phyloP scores from a whole-genome alignment of 176 grass and related monocot genomes.

The Neostapfia colusana region DNA sequence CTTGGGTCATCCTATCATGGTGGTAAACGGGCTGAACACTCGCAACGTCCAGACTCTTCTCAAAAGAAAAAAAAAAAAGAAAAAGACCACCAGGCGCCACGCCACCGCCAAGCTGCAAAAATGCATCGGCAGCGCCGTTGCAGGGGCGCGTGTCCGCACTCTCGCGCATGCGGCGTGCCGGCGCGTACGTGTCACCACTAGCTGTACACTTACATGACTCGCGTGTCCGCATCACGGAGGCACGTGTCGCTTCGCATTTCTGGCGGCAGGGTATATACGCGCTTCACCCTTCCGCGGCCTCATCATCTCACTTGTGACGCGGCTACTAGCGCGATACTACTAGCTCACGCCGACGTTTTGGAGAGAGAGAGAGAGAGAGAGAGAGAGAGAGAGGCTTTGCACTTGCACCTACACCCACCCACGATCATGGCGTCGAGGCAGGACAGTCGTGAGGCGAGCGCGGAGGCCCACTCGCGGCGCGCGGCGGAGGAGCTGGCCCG shows the following conservation, averaged over 20 bases:
- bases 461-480: constrained; percentile 29
- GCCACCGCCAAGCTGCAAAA: neutral
- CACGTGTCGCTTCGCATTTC: constrained; percentile 47
- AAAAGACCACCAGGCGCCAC: neutral
- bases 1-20: neutral
- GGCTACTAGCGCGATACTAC: neutral
- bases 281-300: neutral
- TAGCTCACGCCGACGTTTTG: neutral
- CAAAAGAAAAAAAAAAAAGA: too few relatives aligned
- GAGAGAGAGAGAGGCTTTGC: too few relatives aligned
- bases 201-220: neutral
- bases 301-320: neutral
- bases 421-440: constrained; percentile 46
- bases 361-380: too few relatives aligned
- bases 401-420: neutral
- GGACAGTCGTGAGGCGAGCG: constrained; percentile 33
- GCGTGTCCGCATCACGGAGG: neutral
- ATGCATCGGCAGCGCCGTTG: neutral
- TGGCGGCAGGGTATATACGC: constrained; percentile 25
- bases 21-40: neutral
- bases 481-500: constrained; percentile 49
- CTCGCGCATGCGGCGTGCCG: neutral
- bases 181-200: constrained; percentile 31
- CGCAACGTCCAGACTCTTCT: neutral
- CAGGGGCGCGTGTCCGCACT: constrained; percentile 19